phyloP scores from a whole-genome alignment of 1,284 basidiomycete species.

The Ganoderma meredithae region DNA sequence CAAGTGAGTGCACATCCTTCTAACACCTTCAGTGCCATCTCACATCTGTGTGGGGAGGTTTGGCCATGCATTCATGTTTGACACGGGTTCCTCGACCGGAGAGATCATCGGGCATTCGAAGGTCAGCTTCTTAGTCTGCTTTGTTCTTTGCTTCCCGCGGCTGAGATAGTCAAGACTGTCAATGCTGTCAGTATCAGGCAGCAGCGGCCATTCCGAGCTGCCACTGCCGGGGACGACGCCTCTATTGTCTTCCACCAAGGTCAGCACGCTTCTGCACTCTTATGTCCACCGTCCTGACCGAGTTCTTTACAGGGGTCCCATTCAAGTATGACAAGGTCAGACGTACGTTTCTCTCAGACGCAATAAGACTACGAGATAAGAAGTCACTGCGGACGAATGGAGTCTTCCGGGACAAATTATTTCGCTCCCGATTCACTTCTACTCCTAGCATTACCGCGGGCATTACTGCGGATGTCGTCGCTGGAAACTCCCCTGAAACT shows the following conservation, averaged over 20 bases:
- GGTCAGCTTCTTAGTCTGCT: constrained; percentile 49
- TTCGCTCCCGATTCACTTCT: too few relatives aligned
- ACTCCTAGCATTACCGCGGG: too few relatives aligned
- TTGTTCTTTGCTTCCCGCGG: neutral
- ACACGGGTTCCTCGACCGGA: constrained; percentile 90
- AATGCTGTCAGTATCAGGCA: constrained; percentile 93
- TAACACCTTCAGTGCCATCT: too few relatives aligned
- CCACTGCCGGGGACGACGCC: constrained; percentile 86
- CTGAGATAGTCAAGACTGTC: constrained; percentile 61
- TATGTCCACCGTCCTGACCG: neutral
- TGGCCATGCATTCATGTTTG: constrained; percentile 88
- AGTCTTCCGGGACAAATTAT: too few relatives aligned
- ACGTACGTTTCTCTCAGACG: neutral
- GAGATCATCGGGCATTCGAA: constrained; percentile 95
- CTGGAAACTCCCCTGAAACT: too few relatives aligned
- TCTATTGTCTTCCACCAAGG: constrained; percentile 86
- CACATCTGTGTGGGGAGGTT: constrained; percentile 57
- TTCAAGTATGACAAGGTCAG: constrained; percentile 89
- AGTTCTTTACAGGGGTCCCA: constrained; percentile 67
- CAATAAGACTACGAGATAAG: too few relatives aligned
- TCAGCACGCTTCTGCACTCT: constrained; percentile 30
- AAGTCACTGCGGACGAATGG: too few relatives aligned
- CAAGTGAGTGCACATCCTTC: constrained; percentile 57
- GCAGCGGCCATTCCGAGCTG: constrained; percentile 92
- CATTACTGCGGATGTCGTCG: too few relatives aligned